Percentiles rank a stretch among this genome's conserved stretches.
Conservation (phyloP, 352 stramenopile genomes). For the Sclerospora graminicola region DNA sequence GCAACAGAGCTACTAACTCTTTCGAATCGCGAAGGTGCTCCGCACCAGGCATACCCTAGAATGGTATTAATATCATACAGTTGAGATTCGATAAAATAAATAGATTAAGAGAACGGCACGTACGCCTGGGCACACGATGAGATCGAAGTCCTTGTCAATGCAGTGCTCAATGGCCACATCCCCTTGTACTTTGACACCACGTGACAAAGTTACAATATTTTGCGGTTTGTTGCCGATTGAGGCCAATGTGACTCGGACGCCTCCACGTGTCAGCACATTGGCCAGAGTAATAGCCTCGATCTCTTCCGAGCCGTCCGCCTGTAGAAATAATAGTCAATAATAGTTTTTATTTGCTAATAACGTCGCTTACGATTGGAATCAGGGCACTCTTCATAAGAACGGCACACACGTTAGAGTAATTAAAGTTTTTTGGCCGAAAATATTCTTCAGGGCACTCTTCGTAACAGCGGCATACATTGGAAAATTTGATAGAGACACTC, state of each 20-base stretch:
- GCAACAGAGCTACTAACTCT: constrained; percentile 42
- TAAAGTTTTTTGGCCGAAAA: too few relatives aligned
- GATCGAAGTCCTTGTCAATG: constrained; percentile 42
- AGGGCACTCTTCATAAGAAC: constrained; percentile 25
- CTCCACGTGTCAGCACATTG: constrained; percentile 61
- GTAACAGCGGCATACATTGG: too few relatives aligned
- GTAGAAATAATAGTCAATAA: background rate
- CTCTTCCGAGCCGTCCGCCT: constrained; percentile 78
- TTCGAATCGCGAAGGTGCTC: constrained; percentile 60
- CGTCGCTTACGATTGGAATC: constrained; percentile 18
- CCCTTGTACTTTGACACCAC: constrained; percentile 56
- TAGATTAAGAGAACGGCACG: constrained; percentile 2
- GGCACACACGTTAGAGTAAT: too few relatives aligned
- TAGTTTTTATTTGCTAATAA: background rate
- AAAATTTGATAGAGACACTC: too few relatives aligned
- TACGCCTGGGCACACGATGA: constrained; percentile 60
- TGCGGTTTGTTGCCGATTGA: constrained; percentile 41
- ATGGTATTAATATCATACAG: background rate
- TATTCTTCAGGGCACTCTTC: too few relatives aligned
- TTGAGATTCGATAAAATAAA: too few relatives aligned
- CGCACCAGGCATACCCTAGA: constrained; percentile 55
- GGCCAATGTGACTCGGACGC: constrained; percentile 55
- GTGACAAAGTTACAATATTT: constrained; percentile 70
- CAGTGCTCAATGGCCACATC: constrained; percentile 58
- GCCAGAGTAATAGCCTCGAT: constrained; percentile 71